Conservation (phyloP, 495 filamentous ascomycete species). For the Aspergillus sparsus region DNA sequence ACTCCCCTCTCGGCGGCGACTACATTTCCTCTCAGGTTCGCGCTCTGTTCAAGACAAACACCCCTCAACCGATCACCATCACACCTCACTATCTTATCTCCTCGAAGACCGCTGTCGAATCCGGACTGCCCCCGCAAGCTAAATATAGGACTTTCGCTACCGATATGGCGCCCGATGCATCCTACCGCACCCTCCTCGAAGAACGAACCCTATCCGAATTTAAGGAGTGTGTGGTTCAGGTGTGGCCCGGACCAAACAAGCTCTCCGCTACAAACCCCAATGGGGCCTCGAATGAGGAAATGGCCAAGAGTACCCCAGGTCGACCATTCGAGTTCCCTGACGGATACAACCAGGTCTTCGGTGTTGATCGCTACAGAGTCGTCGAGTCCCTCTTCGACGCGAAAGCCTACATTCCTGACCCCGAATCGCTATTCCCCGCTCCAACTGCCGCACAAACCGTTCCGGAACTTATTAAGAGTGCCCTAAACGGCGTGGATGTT, state of each 20-base stretch:
- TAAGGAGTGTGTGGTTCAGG: conserved; percentile 94
- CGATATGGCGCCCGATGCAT: conserved; percentile 61
- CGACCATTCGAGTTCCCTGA: conserved; percentile 96
- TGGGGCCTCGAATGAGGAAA: conserved; percentile 67
- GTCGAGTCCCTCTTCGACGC: conserved; percentile 88
- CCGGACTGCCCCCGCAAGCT: conserved; percentile 74
- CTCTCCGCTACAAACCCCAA: conserved; percentile 58
- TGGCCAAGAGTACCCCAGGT: conserved; percentile 61
- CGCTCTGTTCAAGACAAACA: conserved; percentile 67
- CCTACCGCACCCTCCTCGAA: conserved; percentile 81
- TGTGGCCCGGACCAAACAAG: conserved; percentile 82
- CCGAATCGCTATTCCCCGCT: conserved; percentile 46
- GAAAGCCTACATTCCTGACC: conserved; percentile 54
- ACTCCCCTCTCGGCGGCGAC: conserved; percentile 81
- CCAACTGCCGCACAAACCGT: conserved; percentile 72
- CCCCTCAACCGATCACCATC: conserved; percentile 75
- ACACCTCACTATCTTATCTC: conserved; percentile 84
- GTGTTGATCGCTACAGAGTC: conserved; percentile 78
- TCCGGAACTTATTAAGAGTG: conserved; percentile 73
- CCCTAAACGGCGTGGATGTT: conserved; percentile 77
- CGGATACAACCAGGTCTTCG: conserved; percentile 91
- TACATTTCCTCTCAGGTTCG: conserved; percentile 89
- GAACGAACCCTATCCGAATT: conserved; percentile 92
- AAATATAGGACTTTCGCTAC: conserved; percentile 65
- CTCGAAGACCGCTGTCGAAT: conserved; percentile 85